Base-by-base conservation (phyloP, 2,329 filamentous ascomycete species). In the Blumeriella jaapii region DNA sequence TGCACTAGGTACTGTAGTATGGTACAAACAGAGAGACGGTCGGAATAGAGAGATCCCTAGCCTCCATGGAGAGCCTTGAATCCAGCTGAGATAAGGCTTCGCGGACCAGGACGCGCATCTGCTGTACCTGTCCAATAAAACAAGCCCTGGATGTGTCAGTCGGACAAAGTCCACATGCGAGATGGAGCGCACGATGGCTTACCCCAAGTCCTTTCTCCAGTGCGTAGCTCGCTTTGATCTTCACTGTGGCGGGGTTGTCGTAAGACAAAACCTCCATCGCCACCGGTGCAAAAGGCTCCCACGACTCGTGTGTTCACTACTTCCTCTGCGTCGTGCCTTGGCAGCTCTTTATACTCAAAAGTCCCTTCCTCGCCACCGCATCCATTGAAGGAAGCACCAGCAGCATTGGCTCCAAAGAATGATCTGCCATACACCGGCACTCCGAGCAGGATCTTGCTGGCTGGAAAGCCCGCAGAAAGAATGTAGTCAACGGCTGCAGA, bases 121-220 rank as follows among this genome's bases (percentile, higher is more conserved):
- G 71, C 74, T 10, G 79, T 78, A n/a, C 76, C 80, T 34, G 79
- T 76, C 79, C 80, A 87, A 58, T 87, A 91, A 56, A 86, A 89
- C 6, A 91, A 59, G 0, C 83, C 83, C 71, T 75, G 47, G 17
- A 32, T 20, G 11, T 28, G 30, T 41, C 27, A 45, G 17, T 31
- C n/a, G 2, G 5, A 4, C 17, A 6, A 20, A 34, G 16, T 14
- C 17, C n/a, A 6, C 18, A 2, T 13, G 17, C 13, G 6, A 19
- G 13, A 14, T 18, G 19, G 22, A 30, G 14, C 15, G n/a, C n/a
- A n/a, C n/a, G n/a, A n/a, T 7, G 13, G n/a, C 53, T 40, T 41
- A 74, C 70, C 17, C 77, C 82, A 12, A 91, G 62, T 17, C 71
- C 69, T 48, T 78, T 77, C 49, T 80, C 70, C 50, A 74, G 78